Evolutionary conservation across 257 asterid genomes (phyloP).

Genomic region (Solanum sparsipilum): DNA sequence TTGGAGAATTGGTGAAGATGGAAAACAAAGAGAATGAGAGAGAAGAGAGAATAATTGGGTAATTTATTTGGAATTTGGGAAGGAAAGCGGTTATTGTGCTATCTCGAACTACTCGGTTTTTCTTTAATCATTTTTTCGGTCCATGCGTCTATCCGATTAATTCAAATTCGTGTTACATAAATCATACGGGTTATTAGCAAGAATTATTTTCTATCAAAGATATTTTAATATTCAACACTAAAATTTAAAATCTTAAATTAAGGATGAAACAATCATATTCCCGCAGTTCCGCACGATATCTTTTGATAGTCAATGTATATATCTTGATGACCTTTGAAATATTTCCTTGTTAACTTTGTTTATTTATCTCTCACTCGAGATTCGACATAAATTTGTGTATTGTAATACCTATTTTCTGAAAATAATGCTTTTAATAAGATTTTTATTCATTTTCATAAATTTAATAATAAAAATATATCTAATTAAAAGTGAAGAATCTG

Average conservation of each 20-base stretch:
- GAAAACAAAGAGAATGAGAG: background rate
- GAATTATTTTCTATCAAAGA: no score
- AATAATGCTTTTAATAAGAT: background rate
- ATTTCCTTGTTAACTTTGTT: background rate
- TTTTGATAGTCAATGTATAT: no score
- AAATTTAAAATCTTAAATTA: no score
- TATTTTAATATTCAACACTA: no score
- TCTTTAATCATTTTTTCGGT: background rate
- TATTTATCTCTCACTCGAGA: background rate
- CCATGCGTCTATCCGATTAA: no score
- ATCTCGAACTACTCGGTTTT: background rate
- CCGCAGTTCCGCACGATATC: background rate
- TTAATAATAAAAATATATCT: background rate
- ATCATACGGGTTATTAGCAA: fast-evolving
- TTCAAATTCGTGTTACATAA: no score
- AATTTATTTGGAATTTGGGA: background rate
- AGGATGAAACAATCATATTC: background rate
- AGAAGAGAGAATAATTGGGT: background rate
- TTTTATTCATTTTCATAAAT: background rate
- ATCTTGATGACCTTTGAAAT: background rate
- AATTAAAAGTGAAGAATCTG: background rate
- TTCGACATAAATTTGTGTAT: background rate
- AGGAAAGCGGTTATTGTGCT: background rate
- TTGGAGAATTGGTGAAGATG: background rate
- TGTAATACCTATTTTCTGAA: background rate